Conservation (phyloP, 371 early-diverging fungal species). For the Mortierella sp. region DNA sequence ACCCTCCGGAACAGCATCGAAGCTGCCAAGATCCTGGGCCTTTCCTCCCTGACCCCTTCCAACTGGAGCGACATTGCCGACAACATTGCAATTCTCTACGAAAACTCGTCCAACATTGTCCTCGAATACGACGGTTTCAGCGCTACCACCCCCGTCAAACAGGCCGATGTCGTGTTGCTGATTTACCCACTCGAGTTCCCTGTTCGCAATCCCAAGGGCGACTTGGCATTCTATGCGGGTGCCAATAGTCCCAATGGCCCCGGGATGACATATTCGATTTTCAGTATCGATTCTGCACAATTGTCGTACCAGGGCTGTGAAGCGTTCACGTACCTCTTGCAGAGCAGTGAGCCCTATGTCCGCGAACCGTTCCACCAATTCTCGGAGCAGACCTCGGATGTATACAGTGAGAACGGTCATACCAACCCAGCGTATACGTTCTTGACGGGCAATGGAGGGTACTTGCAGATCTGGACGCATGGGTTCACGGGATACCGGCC, state of each 20-base stretch:
- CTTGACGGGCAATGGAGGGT: constrained; percentile 53
- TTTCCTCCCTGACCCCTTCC: constrained; percentile 23
- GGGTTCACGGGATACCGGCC: constrained; percentile 49
- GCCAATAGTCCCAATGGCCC: constrained; percentile 53
- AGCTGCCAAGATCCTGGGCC: constrained; percentile 40
- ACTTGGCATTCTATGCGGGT: constrained; percentile 46
- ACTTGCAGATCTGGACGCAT: constrained; percentile 50
- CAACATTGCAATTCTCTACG: constrained; percentile 39
- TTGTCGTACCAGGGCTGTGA: constrained; percentile 47
- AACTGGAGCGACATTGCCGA: constrained; percentile 52
- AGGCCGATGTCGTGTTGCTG: constrained; percentile 46
- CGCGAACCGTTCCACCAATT: constrained; percentile 49
- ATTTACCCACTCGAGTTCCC: constrained; percentile 45
- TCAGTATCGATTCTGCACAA: constrained; percentile 46
- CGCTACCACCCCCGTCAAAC: constrained; percentile 47
- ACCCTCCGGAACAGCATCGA: constrained; percentile 44
- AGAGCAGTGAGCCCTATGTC: constrained; percentile 48
- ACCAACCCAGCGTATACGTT: constrained; percentile 55
- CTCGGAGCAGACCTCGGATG: constrained; percentile 46
- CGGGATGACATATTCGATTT: constrained; percentile 54
- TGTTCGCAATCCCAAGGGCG: constrained; percentile 27
- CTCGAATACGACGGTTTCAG: constrained; percentile 54
- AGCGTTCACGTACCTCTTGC: constrained; percentile 46
- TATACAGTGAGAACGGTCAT: constrained; percentile 42
- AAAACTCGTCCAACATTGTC: constrained; percentile 28